These are phyloP conservation scores for Usnea hakonensis DNA, from an alignment of 495 filamentous ascomycete species.

Conservation along the genomic window DNA sequence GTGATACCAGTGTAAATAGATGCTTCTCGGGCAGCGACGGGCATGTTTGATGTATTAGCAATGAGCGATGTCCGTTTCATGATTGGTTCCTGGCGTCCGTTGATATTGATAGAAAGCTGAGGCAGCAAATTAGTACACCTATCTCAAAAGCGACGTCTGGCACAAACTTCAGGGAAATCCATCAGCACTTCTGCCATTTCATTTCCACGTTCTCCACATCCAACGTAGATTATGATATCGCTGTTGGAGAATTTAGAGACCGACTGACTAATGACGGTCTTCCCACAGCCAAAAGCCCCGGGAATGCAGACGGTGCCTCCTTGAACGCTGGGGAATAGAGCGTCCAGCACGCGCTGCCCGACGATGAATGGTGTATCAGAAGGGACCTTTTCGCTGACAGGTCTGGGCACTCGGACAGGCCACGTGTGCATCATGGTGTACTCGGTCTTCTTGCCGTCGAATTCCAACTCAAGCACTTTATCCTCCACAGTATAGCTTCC, in stretches of 20 bases:
- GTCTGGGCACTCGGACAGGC: conserved; percentile 96
- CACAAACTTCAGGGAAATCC: conserved; percentile 78
- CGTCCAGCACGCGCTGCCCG: conserved; percentile 91
- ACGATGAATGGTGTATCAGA: conserved; percentile 87
- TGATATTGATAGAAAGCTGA: conserved; percentile 78
- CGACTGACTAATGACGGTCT: conserved; percentile 97
- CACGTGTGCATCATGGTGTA: conserved; percentile 97
- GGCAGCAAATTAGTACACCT: conserved; percentile 6
- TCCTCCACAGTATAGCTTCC: conserved; percentile 91
- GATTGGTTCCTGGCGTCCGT: conserved; percentile 93
- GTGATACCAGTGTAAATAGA: conserved; percentile 99
- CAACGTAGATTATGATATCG: conserved; percentile 98
- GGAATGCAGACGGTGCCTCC: conserved; percentile 97
- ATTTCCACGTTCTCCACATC: conserved; percentile 96
- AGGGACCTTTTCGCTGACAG: conserved; percentile 79
- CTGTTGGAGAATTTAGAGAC: conserved; percentile 99
- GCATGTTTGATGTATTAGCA: conserved; percentile 99
- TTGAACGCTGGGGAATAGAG: conserved; percentile 95
- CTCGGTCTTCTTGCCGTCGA: conserved; percentile 88
- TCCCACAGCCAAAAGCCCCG: conserved; percentile 97
- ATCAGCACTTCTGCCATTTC: conserved; percentile 99
- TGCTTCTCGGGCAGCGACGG: conserved; percentile 94
- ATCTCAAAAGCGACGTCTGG: background rate
- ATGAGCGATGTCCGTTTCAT: conserved; percentile 99
- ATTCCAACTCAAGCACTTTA: conserved; percentile 93